Evolutionary conservation across 495 filamentous ascomycete species (phyloP).

Genomic region (Penicillium angulare): DNA sequence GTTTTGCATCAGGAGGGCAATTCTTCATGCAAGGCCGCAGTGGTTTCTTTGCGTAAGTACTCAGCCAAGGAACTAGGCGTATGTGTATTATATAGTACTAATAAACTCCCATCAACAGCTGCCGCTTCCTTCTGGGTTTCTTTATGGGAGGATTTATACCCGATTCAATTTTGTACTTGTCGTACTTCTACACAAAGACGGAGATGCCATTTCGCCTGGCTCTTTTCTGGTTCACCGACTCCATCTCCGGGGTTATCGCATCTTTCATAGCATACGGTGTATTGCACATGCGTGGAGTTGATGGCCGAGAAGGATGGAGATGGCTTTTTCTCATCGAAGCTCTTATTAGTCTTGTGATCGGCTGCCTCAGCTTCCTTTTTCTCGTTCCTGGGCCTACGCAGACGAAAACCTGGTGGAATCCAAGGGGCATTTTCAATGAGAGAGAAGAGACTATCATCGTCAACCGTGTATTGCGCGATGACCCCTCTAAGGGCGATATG

Average conservation of each 20-base stretch:
- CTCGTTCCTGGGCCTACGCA: slow-evolving; percentile 51
- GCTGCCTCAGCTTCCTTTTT: slow-evolving; percentile 50
- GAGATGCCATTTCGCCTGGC: slow-evolving; percentile 61
- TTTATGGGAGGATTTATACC: slow-evolving; percentile 31
- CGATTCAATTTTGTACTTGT: slow-evolving; percentile 56
- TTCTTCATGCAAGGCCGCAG: slow-evolving; percentile 26
- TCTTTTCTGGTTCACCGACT: slow-evolving; percentile 63
- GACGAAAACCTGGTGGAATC: slow-evolving; percentile 61
- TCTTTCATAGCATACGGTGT: slow-evolving; percentile 48
- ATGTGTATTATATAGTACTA: too few relatives aligned
- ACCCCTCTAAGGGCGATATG: slow-evolving; percentile 51
- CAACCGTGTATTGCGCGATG: slow-evolving; percentile 67
- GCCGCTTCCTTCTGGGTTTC: slow-evolving; percentile 28
- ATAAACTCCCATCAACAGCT: too few relatives aligned
- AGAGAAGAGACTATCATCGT: slow-evolving; percentile 67
- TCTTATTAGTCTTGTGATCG: slow-evolving; percentile 48
- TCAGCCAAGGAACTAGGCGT: too few relatives aligned
- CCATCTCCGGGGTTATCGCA: slow-evolving; percentile 44
- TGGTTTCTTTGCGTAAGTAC: slow-evolving; percentile 30
- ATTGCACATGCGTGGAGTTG: slow-evolving; percentile 39
- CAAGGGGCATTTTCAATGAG: slow-evolving; percentile 66
- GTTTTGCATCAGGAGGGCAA: slow-evolving; percentile 24
- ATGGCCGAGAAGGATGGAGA: slow-evolving; percentile 34
- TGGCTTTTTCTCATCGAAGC: slow-evolving; percentile 56
- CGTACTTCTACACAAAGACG: slow-evolving; percentile 65